phyloP scores from a whole-genome alignment of 1,139 yeast species.

The Suhomyces bolitotheri region DNA sequence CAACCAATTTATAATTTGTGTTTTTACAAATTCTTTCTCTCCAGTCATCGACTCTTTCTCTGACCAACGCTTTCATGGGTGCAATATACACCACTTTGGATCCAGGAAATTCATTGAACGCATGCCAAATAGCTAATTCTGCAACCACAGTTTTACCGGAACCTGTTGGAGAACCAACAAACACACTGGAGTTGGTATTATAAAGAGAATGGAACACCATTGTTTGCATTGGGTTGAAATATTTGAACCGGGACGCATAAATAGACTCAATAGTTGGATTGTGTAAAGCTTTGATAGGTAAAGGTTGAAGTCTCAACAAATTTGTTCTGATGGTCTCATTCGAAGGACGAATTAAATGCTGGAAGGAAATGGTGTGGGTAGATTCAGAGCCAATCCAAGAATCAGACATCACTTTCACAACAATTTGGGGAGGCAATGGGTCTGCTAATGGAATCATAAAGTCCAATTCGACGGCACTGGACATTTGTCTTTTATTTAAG shows the following conservation, averaged over 20 bases:
- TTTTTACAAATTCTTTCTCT: constrained; percentile 62
- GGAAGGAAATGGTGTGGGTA: constrained; percentile 78
- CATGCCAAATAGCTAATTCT: constrained; percentile 96
- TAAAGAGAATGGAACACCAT: constrained; percentile 92
- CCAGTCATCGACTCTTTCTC: constrained; percentile 98
- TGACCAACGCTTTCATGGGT: constrained; percentile 97
- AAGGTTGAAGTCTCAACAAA: constrained; percentile 75
- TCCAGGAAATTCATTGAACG: constrained; percentile 75
- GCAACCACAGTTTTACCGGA: constrained; percentile 98
- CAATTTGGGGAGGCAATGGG: constrained; percentile 85
- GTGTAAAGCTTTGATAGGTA: constrained; percentile 81
- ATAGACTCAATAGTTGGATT: constrained; percentile 66
- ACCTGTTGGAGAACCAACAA: constrained; percentile 98
- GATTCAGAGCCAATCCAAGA: constrained; percentile 88
- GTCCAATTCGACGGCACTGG: constrained; percentile 69
- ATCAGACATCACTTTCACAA: constrained; percentile 78
- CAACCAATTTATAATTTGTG: constrained; percentile 74
- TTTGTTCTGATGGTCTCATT: constrained; percentile 86
- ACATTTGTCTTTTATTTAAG: constrained; percentile 58
- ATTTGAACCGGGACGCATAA: constrained; percentile 66
- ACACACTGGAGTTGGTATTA: constrained; percentile 73
- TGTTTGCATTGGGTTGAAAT: constrained; percentile 98
- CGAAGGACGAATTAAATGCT: constrained; percentile 84
- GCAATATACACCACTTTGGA: constrained; percentile 93
- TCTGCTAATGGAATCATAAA: constrained; percentile 90